Conservation (phyloP, 139 green algal species). For the Spirogloea muscicola region DNA sequence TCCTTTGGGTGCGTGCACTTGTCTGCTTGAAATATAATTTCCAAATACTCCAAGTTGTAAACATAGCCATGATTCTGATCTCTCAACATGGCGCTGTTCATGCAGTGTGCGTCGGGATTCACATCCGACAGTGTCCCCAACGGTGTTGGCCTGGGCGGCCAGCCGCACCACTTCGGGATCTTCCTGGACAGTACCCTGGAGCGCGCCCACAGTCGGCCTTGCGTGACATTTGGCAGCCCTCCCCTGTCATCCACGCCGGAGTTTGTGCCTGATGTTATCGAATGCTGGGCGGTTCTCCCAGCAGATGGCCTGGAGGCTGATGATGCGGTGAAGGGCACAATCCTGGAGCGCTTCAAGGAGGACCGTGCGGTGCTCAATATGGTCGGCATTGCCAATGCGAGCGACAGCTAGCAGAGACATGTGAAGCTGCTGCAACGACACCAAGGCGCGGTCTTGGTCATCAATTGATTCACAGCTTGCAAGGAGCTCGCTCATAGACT, state of each 20-base stretch:
- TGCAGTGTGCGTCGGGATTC: constrained; percentile 25
- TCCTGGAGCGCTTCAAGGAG: constrained; percentile 38
- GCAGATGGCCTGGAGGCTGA: neutral
- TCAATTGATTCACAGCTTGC: too few species aligned
- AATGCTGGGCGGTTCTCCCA: constrained; percentile 29
- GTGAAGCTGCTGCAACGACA: too few species aligned
- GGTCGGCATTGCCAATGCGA: constrained; percentile 23
- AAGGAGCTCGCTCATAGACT: too few species aligned
- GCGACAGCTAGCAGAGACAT: too few species aligned
- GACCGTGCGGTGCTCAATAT: constrained; percentile 34
- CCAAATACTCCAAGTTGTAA: too few species aligned
- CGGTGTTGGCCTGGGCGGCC: constrained; percentile 35
- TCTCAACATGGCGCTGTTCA: too few species aligned
- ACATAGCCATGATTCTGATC: too few species aligned
- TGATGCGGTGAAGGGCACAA: constrained; percentile 10
- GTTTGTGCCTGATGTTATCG: constrained; percentile 14
- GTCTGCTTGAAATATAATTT: too few species aligned
- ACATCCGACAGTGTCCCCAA: constrained; percentile 35
- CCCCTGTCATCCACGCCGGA: constrained; percentile 11
- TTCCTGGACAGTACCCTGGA: constrained; percentile 29
- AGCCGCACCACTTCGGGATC: constrained; percentile 19
- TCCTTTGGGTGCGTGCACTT: too few species aligned
- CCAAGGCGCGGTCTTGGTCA: too few species aligned
- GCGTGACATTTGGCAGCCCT: constrained; percentile 24
- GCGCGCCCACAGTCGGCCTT: constrained; percentile 8